Conservation (phyloP, 2,329 filamentous ascomycete species). For the Emmonsiellopsis sp. region DNA sequence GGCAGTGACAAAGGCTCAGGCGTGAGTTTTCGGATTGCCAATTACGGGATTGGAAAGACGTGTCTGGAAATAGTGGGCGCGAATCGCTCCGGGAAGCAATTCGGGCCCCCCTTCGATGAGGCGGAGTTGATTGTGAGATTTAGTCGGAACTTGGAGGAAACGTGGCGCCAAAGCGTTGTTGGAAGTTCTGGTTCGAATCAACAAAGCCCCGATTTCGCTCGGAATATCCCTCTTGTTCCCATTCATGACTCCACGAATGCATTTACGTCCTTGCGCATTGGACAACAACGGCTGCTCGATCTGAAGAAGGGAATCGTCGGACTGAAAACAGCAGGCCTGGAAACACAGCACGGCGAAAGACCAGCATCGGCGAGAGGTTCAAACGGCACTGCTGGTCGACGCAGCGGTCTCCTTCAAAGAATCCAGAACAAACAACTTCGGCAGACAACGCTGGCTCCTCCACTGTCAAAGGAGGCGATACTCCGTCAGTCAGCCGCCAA, state of each 20-base stretch:
- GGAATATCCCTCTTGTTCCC: constrained; percentile 22
- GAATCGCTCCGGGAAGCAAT: constrained; percentile 3
- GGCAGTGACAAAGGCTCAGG: not conserved
- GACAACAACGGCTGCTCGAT: constrained; percentile 32
- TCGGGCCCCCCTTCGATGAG: constrained; percentile 29
- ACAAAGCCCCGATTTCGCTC: constrained; percentile 21
- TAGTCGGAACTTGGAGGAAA: constrained; percentile 35
- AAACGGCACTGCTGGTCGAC: constrained; percentile 23
- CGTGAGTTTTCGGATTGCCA: constrained; percentile 26
- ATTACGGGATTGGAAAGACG: constrained; percentile 31
- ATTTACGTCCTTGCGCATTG: constrained; percentile 27
- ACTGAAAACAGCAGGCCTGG: constrained; percentile 18
- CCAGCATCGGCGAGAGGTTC: constrained; percentile 15
- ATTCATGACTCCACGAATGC: constrained; percentile 29
- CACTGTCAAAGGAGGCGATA: constrained; percentile 45
- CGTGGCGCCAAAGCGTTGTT: constrained; percentile 35
- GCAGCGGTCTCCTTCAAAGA: constrained; percentile 63
- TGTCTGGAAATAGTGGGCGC: constrained; percentile 24
- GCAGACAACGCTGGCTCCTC: constrained; percentile 37
- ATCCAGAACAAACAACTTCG: constrained; percentile 58
- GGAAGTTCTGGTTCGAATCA: constrained; percentile 23
- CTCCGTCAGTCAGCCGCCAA: constrained; percentile 56
- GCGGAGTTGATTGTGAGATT: constrained; percentile 42
- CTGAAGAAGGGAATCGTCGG: constrained; percentile 30
- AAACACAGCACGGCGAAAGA: constrained; percentile 4